These are phyloP conservation scores for Balakata baccata DNA, from an alignment of 345 rosid species.

Conservation along the genomic window DNA sequence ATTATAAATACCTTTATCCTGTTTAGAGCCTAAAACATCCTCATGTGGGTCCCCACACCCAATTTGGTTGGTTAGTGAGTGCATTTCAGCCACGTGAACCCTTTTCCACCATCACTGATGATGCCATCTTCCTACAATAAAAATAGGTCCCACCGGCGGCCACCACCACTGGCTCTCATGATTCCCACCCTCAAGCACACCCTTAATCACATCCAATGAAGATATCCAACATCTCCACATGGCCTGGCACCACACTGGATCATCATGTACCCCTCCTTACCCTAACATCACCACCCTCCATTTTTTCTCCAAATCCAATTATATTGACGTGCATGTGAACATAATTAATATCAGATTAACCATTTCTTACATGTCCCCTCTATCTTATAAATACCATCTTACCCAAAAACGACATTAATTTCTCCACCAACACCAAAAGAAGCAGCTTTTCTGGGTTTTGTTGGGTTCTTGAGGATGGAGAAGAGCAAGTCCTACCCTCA, in stretches of 20 bases:
- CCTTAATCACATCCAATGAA: not conserved
- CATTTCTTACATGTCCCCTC: too few relatives aligned
- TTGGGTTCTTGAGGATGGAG: constrained; percentile 42
- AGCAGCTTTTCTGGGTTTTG: too few relatives aligned
- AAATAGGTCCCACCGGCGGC: constrained; percentile 7
- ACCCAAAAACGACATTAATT: not conserved
- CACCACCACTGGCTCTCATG: constrained; percentile 31
- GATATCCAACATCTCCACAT: constrained; percentile 47
- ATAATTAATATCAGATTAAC: not conserved
- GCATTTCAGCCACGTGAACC: constrained; percentile 18
- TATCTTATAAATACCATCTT: constrained; percentile 19
- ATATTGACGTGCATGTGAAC: constrained; percentile 27
- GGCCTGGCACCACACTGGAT: constrained; percentile 53
- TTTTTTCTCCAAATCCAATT: not conserved
- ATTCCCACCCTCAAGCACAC: constrained; percentile 15
- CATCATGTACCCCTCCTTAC: constrained; percentile 9
- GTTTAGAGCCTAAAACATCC: not conserved
- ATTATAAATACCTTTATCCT: not conserved
- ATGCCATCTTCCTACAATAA: constrained; percentile 12
- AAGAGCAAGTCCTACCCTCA: constrained; percentile 76
- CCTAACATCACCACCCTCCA: constrained; percentile 15
- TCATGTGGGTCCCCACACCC: not conserved
- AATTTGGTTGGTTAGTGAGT: too few relatives aligned
- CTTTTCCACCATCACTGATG: constrained; percentile 2
- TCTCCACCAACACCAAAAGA: too few relatives aligned